Evolutionary conservation across 116 monocot genomes (phyloP).

Genomic region (Cymodocea nodosa): DNA sequence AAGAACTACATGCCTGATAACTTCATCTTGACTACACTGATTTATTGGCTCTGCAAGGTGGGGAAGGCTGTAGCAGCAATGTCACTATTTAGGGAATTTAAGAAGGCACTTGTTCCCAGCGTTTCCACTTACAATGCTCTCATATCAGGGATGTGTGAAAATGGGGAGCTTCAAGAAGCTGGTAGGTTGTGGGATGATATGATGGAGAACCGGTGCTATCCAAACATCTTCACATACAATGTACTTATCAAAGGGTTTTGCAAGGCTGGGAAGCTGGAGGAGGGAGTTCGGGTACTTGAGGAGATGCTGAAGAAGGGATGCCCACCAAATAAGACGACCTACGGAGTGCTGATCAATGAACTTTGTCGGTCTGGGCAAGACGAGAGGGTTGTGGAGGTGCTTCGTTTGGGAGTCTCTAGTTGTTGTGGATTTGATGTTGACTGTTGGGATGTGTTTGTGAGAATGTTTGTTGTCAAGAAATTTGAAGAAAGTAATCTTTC

Average conservation of each 20-base stretch:
- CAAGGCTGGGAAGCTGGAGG: constrained; percentile 36
- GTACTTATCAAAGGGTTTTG: constrained; percentile 68
- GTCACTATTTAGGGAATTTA: constrained; percentile 58
- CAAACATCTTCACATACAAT: constrained; percentile 60
- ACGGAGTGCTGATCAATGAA: constrained; percentile 33
- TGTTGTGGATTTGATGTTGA: constrained; percentile 11
- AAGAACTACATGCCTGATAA: constrained; percentile 60
- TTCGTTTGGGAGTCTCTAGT: constrained; percentile 13
- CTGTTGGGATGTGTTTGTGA: constrained; percentile 36
- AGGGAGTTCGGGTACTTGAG: constrained; percentile 41
- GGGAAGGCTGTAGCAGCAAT: constrained; percentile 41
- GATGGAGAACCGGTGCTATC: constrained; percentile 43
- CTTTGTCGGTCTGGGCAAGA: constrained; percentile 22
- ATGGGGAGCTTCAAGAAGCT: constrained; percentile 66
- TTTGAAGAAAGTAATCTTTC: background rate
- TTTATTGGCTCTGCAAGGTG: constrained; percentile 72
- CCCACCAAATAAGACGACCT: constrained; percentile 26
- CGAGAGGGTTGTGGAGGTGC: constrained; percentile 22
- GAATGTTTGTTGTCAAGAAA: constrained; percentile 9
- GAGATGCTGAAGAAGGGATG: constrained; percentile 57
- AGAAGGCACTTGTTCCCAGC: constrained; percentile 43
- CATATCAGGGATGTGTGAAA: constrained; percentile 60
- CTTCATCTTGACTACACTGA: constrained; percentile 50
- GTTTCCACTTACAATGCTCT: constrained; percentile 52
- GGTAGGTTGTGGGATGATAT: constrained; percentile 81